Base-by-base conservation (phyloP, 176 grass and related monocot species). In the Triticum urartu region DNA sequence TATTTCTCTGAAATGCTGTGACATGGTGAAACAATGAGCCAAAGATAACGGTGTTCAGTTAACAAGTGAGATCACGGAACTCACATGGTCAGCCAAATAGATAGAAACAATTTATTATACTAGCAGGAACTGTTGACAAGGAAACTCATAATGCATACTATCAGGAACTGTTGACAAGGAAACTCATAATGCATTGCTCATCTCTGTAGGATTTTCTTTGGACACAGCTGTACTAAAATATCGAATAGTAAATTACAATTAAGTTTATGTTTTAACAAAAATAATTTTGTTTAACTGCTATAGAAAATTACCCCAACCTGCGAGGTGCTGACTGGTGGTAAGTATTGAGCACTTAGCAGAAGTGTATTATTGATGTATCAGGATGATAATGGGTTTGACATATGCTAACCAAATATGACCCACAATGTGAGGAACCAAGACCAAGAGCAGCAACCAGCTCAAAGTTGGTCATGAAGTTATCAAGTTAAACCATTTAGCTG, bases 371-470 rank as follows among this genome's bases (percentile, higher is more conserved):
- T 0, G 45, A 64, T 36, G 30, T 35, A 71, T 80, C 76, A 69
- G 26, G 14, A 21, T 69, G 22, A 47, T 50, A 64, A 84, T 35
- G 25, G 32, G 11, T 56, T 47, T 43, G 30, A 36, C 65, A 84
- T n/a, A 39, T 12, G 50, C 43, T 17, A 75, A 74, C 39, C 15
- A 33, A 26, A 42, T 77, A 24, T 10, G n/a, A 25, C n/a, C 40
- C 69, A 73, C n/a, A 80, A 74, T 3, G n/a, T 74, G 21, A 50
- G 9, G 28, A 68, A 42, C 40, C 22, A 75, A 48, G 22, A 85
- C 48, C n/a, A 68, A 81, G 21, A 70, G 71, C 83, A 69, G 48
- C n/a, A 71, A 52, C 24, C 22, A 78, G 17, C 68, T 54, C 79
- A 64, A 40, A 71, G 82, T 69, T 71, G 15, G 38, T 45, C 6